A percentile compares a stretch with the other conserved stretches of the same genome.
Conservation (phyloP, 2,329 filamentous ascomycete genomes). For the Grosmannia penicillata region DNA sequence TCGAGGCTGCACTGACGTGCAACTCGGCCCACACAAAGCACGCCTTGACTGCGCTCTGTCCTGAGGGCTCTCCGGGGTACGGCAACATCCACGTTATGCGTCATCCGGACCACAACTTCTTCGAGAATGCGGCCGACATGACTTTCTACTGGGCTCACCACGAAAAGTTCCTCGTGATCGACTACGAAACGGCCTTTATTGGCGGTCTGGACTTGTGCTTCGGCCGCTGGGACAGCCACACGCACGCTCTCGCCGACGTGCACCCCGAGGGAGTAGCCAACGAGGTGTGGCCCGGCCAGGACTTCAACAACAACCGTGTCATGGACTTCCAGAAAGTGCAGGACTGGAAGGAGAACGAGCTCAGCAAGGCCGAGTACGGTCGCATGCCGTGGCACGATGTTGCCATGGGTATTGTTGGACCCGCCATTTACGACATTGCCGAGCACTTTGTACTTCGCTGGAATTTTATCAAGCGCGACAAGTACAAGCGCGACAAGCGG, state of each 20-base stretch:
- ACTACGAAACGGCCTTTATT: conserved; percentile 82
- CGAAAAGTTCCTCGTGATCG: conserved; percentile 93
- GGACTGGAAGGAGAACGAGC: conserved; percentile 86
- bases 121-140: conserved; percentile 90
- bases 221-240: conserved; percentile 79
- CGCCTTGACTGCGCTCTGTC: conserved; percentile 63
- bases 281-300: conserved; percentile 88
- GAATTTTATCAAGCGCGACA: conserved; percentile 96
- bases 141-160: conserved; percentile 98
- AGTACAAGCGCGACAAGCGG: conserved; percentile 77
- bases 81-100: conserved; percentile 83
- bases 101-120: conserved; percentile 87
- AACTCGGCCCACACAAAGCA: conserved; percentile 91
- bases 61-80: conserved; percentile 64
- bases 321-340: conserved; percentile 88
- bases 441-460: conserved; percentile 90
- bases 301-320: conserved; percentile 95
- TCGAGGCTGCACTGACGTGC: conserved; percentile 69
- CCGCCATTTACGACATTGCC: conserved; percentile 83
- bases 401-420: conserved; percentile 78
- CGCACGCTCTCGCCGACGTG: conserved; percentile 74
- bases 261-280: conserved; percentile 70
- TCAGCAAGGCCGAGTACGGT: conserved; percentile 80
- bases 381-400: conserved; percentile 99
- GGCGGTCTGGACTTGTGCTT: conserved; percentile 93